Evolutionary conservation across 495 filamentous ascomycete genomes (phyloP).

Genomic region (Patellaria atrata): DNA sequence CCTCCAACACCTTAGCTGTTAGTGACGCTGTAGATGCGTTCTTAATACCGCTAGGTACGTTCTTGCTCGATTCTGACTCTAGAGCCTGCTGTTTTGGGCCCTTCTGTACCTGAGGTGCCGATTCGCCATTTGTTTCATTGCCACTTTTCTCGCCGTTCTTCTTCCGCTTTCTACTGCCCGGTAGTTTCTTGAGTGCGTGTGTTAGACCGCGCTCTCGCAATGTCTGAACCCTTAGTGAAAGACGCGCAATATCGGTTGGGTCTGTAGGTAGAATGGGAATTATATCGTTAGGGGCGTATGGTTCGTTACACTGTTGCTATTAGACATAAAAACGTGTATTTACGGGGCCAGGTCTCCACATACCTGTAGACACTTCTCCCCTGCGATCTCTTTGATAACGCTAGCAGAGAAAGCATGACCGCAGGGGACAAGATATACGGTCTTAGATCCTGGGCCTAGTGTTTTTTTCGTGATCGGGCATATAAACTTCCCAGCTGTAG

Average conservation of each 20-base stretch:
- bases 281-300: slow-evolving; percentile 61
- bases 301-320: slow-evolving; percentile 48
- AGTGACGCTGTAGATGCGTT: slow-evolving; percentile 72
- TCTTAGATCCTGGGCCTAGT: slow-evolving; percentile 61
- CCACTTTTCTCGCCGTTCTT: slow-evolving; percentile 34
- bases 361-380: slow-evolving; percentile 46
- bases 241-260: slow-evolving; percentile 51
- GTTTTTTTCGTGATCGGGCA: slow-evolving; percentile 83
- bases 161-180: slow-evolving; percentile 56
- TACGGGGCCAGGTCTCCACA: slow-evolving; percentile 10
- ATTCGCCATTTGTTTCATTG: slow-evolving; percentile 10
- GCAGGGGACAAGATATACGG: slow-evolving; percentile 87
- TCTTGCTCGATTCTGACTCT: neutral
- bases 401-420: slow-evolving; percentile 87
- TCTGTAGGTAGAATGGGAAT: slow-evolving; percentile 67
- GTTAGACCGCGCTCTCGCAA: slow-evolving; percentile 59
- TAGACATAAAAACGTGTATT: neutral
- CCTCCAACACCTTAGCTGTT: slow-evolving; percentile 70
- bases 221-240: slow-evolving; percentile 47
- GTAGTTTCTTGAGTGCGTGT: slow-evolving; percentile 76
- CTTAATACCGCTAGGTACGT: slow-evolving; percentile 46
- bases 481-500: slow-evolving; percentile 41
- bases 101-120: slow-evolving; percentile 2
- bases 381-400: slow-evolving; percentile 64
- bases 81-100: neutral